These are phyloP conservation scores for Acacia melanoxylon DNA, from an alignment of 306 rosid genomes.

Conservation along the genomic window DNA sequence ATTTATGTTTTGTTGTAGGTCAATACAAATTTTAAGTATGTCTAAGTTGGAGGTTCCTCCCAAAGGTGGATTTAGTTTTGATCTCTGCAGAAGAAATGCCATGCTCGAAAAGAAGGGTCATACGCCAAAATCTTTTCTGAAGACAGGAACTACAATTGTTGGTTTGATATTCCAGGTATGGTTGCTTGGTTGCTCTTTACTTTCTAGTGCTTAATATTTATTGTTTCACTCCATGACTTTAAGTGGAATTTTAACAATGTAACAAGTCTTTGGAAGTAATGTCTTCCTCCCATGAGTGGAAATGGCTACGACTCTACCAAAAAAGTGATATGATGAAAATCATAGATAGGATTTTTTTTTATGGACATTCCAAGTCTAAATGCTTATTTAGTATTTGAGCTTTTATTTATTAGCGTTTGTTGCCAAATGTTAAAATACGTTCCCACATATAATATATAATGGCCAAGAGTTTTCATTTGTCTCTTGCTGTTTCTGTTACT, in stretches of 20 bases:
- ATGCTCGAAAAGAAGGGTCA: conserved; percentile 81
- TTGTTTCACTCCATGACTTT: neutral
- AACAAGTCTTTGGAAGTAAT: neutral
- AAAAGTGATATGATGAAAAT: conserved; percentile 1
- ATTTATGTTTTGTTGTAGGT: conserved; percentile 27
- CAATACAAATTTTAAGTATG: conserved; percentile 45
- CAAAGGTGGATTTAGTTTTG: conserved; percentile 86
- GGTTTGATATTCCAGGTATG: conserved; percentile 78
- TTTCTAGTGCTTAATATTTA: neutral
- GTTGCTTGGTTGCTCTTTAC: neutral
- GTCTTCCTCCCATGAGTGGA: neutral
- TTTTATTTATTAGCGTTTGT: neutral
- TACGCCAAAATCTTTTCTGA: conserved; percentile 55
- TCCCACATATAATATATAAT: neutral
- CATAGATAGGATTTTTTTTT: neutral
- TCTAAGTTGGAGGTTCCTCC: conserved; percentile 58
- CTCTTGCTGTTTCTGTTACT: neutral
- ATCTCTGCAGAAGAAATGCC: conserved; percentile 83
- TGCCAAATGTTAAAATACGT: neutral
- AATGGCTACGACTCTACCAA: neutral
- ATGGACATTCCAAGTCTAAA: neutral
- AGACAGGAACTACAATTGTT: conserved; percentile 94
- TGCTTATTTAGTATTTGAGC: neutral
- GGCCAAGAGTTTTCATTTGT: neutral
- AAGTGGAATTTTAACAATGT: neutral